Percentiles rank a stretch among this genome's conserved stretches.
These are phyloP conservation scores for Geoglossum cookeanum DNA, from an alignment of 2,329 filamentous ascomycete genomes.

Conservation along the genomic window DNA sequence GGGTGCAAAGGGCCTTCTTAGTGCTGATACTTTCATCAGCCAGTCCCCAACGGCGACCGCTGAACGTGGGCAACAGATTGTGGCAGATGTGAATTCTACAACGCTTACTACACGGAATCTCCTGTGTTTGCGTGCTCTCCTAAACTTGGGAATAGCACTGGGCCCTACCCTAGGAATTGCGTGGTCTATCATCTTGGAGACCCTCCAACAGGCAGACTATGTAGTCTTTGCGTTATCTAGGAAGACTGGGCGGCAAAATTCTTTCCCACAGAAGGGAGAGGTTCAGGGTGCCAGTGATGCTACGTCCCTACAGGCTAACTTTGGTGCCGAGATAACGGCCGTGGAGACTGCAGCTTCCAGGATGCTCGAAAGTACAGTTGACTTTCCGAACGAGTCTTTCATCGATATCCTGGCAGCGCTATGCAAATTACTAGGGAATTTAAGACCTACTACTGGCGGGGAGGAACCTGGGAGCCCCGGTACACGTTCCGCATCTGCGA, in stretches of 20 bases:
- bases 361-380: slow-evolving; percentile 76
- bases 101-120: slow-evolving; percentile 75
- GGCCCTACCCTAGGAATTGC: slow-evolving; percentile 70
- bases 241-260: slow-evolving; percentile 33
- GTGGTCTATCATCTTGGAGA: slow-evolving; percentile 84
- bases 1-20: slow-evolving; percentile 53
- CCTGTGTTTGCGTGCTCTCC: slow-evolving; percentile 67
- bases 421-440: slow-evolving; percentile 42
- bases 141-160: slow-evolving; percentile 91
- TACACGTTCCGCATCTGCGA: not conserved
- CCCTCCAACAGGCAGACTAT: slow-evolving; percentile 79
- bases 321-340: slow-evolving; percentile 64
- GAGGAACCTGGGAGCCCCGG: not conserved
- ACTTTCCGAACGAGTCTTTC: slow-evolving; percentile 74
- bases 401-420: slow-evolving; percentile 57
- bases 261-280: slow-evolving; percentile 28
- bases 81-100: slow-evolving; percentile 30
- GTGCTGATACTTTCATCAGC: slow-evolving; percentile 50
- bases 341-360: slow-evolving; percentile 76
- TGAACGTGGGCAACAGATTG: slow-evolving; percentile 41
- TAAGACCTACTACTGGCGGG: not conserved
- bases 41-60: slow-evolving; percentile 31
- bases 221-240: slow-evolving; percentile 39
- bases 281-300: slow-evolving; percentile 5
- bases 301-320: slow-evolving; percentile 36